phyloP scores from a whole-genome alignment of 1,284 basidiomycete species.

The Ustilago cynodontis region DNA sequence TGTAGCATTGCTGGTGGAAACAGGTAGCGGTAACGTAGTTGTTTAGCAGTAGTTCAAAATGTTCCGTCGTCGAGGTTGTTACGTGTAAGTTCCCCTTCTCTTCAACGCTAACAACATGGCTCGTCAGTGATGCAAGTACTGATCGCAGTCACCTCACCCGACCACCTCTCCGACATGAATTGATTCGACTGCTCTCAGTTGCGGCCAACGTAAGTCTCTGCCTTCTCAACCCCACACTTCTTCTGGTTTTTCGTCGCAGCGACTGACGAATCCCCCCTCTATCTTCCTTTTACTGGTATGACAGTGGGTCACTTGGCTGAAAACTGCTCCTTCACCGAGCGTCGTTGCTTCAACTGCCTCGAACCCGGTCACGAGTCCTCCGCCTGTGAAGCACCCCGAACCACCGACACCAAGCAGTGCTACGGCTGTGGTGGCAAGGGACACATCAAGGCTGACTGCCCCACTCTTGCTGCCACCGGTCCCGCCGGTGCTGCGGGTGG shows the following conservation, averaged over 20 bases:
- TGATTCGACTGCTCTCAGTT: constrained; percentile 9
- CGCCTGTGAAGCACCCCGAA: constrained; percentile 43
- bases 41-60: constrained; percentile 3
- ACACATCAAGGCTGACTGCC: constrained; percentile 51
- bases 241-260: not conserved
- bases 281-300: not conserved
- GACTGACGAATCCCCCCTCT: not conserved
- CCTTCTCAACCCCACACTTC: not conserved
- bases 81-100: not conserved
- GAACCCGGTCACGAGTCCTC: constrained; percentile 50
- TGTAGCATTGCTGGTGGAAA: not conserved
- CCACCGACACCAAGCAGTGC: constrained; percentile 53
- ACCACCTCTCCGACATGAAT: not conserved
- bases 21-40: constrained; percentile 6
- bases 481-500: not conserved
- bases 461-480: constrained; percentile 8
- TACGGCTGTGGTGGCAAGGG: constrained; percentile 52
- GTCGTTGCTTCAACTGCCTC: constrained; percentile 58
- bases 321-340: constrained; percentile 49
- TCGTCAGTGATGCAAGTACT: not conserved
- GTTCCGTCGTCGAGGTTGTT: constrained; percentile 8
- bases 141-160: not conserved
- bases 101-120: too few relatives aligned
- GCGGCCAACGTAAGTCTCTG: constrained; percentile 43
- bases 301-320: constrained; percentile 57